These are phyloP conservation scores for Marchantia paleacea DNA, from an alignment of 225 moss, liverwort and hornwort species.

Conservation along the genomic window DNA sequence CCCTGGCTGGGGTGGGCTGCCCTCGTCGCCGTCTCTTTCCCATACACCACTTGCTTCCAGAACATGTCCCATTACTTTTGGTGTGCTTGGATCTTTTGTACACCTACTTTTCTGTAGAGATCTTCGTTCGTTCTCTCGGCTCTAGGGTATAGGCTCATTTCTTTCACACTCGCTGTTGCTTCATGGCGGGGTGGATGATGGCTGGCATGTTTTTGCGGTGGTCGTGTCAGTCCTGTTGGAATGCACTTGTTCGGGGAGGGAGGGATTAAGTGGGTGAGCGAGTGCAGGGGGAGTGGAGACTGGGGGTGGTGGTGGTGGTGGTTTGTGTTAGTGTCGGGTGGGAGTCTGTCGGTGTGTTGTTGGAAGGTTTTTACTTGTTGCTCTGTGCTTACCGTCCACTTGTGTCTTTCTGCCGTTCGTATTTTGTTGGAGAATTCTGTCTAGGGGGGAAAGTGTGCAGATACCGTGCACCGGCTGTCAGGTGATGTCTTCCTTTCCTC, in stretches of 20 bases:
- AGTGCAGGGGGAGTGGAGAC: background rate
- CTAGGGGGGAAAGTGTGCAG: background rate
- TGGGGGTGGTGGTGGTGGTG: background rate
- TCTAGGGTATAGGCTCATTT: background rate
- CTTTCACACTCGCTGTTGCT: conserved; percentile 1
- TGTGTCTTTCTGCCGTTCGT: background rate
- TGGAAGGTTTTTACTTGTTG: background rate
- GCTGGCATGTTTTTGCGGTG: background rate
- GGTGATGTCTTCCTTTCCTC: background rate
- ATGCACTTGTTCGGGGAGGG: background rate
- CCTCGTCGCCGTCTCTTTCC: background rate
- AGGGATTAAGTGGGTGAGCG: background rate
- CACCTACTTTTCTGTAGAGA: background rate
- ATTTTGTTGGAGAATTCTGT: background rate
- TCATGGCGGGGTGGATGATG: background rate
- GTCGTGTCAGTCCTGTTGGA: background rate
- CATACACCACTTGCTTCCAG: conserved; percentile 1
- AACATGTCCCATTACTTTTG: background rate
- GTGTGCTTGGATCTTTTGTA: background rate
- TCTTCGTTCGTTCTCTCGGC: background rate
- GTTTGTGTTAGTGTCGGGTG: background rate
- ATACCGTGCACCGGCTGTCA: background rate
- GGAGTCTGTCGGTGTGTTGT: background rate
- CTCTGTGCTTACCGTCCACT: background rate
- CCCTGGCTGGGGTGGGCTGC: background rate